Percentiles rank a stretch among this genome's conserved stretches.
Conservation (phyloP, 768 basidiomycete genomes). For the Pisolithus tinctorius region DNA sequence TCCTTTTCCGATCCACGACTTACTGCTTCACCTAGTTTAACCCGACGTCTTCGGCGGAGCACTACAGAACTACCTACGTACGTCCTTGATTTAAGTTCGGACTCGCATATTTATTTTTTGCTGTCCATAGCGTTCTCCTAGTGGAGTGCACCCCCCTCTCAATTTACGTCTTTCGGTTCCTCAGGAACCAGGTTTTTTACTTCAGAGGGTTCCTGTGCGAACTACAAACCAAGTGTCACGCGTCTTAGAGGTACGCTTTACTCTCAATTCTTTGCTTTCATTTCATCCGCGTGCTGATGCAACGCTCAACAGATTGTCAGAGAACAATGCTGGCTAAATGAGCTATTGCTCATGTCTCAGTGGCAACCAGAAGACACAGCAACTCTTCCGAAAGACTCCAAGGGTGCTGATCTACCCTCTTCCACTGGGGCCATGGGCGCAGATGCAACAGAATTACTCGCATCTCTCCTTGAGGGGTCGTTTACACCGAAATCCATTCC, state of each 20-base stretch:
- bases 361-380: constrained; percentile 49
- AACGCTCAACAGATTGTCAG: constrained; percentile 39
- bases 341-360: constrained; percentile 49
- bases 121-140: constrained; percentile 51
- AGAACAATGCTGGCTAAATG: constrained; percentile 84
- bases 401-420: too few relatives aligned
- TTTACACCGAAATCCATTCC: constrained; percentile 40
- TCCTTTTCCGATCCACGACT: neutral
- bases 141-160: constrained; percentile 60
- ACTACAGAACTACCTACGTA: constrained; percentile 66
- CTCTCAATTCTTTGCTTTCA: neutral
- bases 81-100: constrained; percentile 17
- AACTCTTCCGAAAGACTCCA: constrained; percentile 1
- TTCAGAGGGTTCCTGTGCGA: constrained; percentile 65
- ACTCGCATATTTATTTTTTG: constrained; percentile 1
- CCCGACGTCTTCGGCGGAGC: constrained; percentile 44
- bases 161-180: constrained; percentile 60
- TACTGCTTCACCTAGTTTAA: constrained; percentile 42
- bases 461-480: constrained; percentile 59
- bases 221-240: constrained; percentile 71
- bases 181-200: constrained; percentile 68
- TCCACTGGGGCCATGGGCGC: constrained; percentile 5
- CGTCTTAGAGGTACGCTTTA: constrained; percentile 55
- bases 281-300: neutral
- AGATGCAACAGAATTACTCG: constrained; percentile 50